A percentile compares a stretch with the other conserved stretches of the same genome.
These are phyloP conservation scores for Coniochaeta sp. DNA, from an alignment of 2,329 filamentous ascomycete genomes.

Conservation along the genomic window DNA sequence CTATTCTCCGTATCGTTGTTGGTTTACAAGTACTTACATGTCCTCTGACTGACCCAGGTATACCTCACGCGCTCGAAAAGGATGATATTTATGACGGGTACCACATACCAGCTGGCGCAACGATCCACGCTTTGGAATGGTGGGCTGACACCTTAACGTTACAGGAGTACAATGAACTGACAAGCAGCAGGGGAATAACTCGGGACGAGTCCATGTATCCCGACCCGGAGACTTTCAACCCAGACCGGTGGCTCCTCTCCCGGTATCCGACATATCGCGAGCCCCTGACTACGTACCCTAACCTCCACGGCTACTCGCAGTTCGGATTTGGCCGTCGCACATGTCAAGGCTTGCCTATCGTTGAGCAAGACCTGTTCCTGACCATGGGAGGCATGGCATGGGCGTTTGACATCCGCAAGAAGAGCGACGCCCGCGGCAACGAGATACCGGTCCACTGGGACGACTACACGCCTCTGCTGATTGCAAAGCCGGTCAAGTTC, in stretches of 20 bases:
- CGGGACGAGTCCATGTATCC: slow-evolving; percentile 32
- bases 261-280: slow-evolving; percentile 30
- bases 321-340: slow-evolving; percentile 49
- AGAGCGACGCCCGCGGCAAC: slow-evolving; percentile 13
- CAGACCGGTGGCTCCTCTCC: slow-evolving; percentile 28
- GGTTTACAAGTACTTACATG: neutral
- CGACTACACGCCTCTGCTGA: slow-evolving; percentile 33
- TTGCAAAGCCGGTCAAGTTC: slow-evolving; percentile 33
- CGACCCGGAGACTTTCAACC: slow-evolving; percentile 30
- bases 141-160: slow-evolving; percentile 11
- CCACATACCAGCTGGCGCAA: slow-evolving; percentile 42
- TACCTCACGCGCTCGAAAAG: slow-evolving; percentile 42
- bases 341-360: slow-evolving; percentile 33
- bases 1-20: neutral
- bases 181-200: slow-evolving; percentile 30
- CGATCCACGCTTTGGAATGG: slow-evolving; percentile 46
- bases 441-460: slow-evolving; percentile 34
- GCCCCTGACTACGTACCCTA: slow-evolving; percentile 28
- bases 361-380: slow-evolving; percentile 32
- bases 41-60: slow-evolving; percentile 21
- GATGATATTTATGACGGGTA: slow-evolving; percentile 47
- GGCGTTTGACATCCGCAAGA: slow-evolving; percentile 24
- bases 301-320: slow-evolving; percentile 30
- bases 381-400: slow-evolving; percentile 30
- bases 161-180: neutral